Percentiles rank a stretch among this genome's conserved stretches.
Conservation (phyloP, 179 eudicot species). For the Patellifolia procumbens region DNA sequence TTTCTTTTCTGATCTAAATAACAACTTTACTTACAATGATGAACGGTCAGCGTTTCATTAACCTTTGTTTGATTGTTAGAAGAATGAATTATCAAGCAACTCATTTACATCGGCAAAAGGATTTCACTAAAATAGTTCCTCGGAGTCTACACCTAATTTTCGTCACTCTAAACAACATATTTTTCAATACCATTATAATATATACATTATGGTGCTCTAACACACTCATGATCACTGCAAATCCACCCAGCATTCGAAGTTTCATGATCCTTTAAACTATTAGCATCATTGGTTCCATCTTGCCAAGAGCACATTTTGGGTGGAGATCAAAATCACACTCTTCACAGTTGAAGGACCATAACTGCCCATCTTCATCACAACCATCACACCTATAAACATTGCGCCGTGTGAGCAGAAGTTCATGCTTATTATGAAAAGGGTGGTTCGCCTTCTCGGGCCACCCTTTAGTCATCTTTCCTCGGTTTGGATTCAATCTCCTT, state of each 20-base stretch:
- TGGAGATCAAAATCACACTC: slow-evolving; percentile 71
- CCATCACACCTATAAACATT: slow-evolving; percentile 50
- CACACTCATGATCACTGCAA: slow-evolving; percentile 48
- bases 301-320: slow-evolving; percentile 68
- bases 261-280: slow-evolving; percentile 24
- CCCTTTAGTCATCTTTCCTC: slow-evolving; percentile 59
- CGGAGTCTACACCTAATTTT: neutral
- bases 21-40: too few relatives aligned
- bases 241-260: slow-evolving; percentile 36
- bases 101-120: neutral
- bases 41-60: too few relatives aligned
- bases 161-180: slow-evolving; percentile 4
- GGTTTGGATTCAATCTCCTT: slow-evolving; percentile 57
- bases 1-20: too few relatives aligned
- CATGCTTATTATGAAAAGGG: slow-evolving; percentile 56
- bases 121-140: neutral
- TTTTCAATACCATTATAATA: neutral
- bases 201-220: slow-evolving; percentile 13
- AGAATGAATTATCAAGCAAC: too few relatives aligned
- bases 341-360: slow-evolving; percentile 64
- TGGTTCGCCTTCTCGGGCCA: slow-evolving; percentile 66
- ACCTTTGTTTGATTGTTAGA: too few relatives aligned
- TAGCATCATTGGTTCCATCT: slow-evolving; percentile 21
- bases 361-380: slow-evolving; percentile 54
- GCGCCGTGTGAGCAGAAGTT: slow-evolving; percentile 51